These are phyloP conservation scores for Phytophthora quininea DNA, from an alignment of 352 stramenopile genomes.

Conservation along the genomic window DNA sequence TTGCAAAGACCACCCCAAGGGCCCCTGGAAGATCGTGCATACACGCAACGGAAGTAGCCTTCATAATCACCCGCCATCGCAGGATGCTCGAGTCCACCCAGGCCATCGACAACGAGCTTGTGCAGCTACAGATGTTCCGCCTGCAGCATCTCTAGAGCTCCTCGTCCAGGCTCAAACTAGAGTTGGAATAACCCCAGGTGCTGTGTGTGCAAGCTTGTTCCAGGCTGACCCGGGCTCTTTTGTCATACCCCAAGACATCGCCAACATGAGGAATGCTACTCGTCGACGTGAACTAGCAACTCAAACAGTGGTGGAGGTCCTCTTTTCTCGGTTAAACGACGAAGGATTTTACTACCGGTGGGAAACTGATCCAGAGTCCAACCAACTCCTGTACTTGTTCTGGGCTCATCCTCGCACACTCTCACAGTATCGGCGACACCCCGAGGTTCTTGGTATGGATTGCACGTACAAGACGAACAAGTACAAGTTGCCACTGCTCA, in stretches of 20 bases:
- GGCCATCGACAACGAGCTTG: constrained; percentile 13
- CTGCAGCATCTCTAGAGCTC: constrained; percentile 1
- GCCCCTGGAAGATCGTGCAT: constrained; percentile 18
- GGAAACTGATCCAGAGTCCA: neutral
- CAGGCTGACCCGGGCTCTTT: constrained; percentile 6
- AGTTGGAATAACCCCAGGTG: neutral
- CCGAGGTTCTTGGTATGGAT: constrained; percentile 1
- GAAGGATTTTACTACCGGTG: constrained; percentile 10
- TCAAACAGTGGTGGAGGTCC: neutral
- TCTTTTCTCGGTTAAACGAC: constrained; percentile 2
- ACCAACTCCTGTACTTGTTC: constrained; percentile 1
- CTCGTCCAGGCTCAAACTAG: constrained; percentile 2
- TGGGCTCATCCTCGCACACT: neutral
- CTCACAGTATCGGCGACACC: neutral
- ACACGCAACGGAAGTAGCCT: constrained; percentile 10
- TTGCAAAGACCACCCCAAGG: constrained; percentile 1
- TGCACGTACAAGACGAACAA: constrained; percentile 20
- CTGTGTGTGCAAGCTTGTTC: constrained; percentile 1
- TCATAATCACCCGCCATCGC: constrained; percentile 13
- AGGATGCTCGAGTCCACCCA: constrained; percentile 9
- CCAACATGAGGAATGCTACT: constrained; percentile 2
- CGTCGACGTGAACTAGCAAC: neutral
- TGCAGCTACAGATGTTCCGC: neutral
- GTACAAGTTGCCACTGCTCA: constrained; percentile 15
- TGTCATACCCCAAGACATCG: constrained; percentile 13